Evolutionary conservation across 2,329 filamentous ascomycete genomes (phyloP), one percentile per base, ranked within the genome.

Genomic region (Fusarium tanahbumbuense): DNA sequence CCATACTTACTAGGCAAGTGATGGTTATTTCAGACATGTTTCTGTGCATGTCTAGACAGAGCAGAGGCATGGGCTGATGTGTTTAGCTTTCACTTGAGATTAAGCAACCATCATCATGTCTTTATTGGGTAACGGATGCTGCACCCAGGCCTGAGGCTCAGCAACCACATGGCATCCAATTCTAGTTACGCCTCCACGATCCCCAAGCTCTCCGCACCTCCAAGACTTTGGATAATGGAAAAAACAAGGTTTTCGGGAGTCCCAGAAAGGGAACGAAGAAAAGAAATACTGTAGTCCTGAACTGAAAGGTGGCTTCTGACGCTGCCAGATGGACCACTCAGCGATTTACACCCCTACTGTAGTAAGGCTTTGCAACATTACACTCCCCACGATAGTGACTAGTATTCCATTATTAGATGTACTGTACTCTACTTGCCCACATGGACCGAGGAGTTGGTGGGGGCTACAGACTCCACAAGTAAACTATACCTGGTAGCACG

Each of bases 201-300:
- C 54, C 61, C 62, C 37, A 55, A 62, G 62, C 54, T 63, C 71
- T 65, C 60, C 54, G 52, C 56, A 69, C 53, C 67, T 70, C 67
- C 58, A 71, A 56, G 56, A 56, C 52, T 53, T 65, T 45, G 46
- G 59, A 52, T 45, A 48, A 53, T 50, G 68, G 34, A 48, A 64
- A 64, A 64, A 71, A 64, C 37, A 64, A 64, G 68, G 72, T 72
- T 74, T 73, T 70, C 54, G 59, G 59, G 60, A 55, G 50, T 32
- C 41, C 53, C 27, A 67, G 56, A 70, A 70, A 44, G 65, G 59
- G 64, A 64, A 64, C 57, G 59, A 59, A 69, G 63, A 68, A 61
- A 53, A 56, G 59, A 42, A 27, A 56, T 20, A 16, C 46, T 28
- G 25, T 22, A 54, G 44, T 59, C 42, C 34, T 46, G 67, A 61